These are phyloP conservation scores for Entrophospora sp. DNA, from an alignment of 192 early-diverging fungal species.

Conservation along the genomic window DNA sequence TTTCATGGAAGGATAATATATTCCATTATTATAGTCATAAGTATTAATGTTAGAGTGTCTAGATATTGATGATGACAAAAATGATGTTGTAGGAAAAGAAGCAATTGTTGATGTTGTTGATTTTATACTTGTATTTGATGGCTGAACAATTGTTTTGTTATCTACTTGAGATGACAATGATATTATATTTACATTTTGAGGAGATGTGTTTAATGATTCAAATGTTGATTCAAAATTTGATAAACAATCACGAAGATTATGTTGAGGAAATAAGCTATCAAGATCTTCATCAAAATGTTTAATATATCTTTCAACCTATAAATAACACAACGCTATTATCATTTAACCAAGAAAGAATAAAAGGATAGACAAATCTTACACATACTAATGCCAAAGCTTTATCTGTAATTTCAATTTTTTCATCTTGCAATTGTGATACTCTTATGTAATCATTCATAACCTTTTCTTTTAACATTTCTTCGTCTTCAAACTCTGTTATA, in stretches of 20 bases:
- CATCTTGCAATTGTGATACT: constrained; percentile 14
- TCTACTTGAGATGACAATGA: background rate
- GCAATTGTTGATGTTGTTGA: background rate
- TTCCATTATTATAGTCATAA: background rate
- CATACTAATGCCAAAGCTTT: background rate
- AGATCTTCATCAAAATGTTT: constrained; percentile 13
- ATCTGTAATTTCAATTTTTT: constrained; percentile 6
- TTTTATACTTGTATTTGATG: too few species aligned
- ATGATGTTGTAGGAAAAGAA: too few species aligned
- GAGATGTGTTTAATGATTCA: background rate
- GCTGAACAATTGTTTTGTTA: background rate
- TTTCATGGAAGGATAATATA: background rate
- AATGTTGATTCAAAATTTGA: too few species aligned
- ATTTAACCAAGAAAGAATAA: too few species aligned
- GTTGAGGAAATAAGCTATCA: constrained; percentile 13
- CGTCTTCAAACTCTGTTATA: constrained; percentile 11
- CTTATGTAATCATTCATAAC: constrained; percentile 5
- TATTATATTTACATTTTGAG: background rate
- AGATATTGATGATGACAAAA: too few species aligned
- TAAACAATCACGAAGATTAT: constrained; percentile 16
- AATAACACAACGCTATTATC: too few species aligned
- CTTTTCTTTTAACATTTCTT: constrained; percentile 7
- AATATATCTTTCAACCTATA: constrained; percentile 5
- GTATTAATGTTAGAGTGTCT: too few species aligned
- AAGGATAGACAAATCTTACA: too few species aligned